Evolutionary conservation across 805 yeast genomes (phyloP), one percentile per base, ranked within the genome.

Genomic region (Torulaspora quercuum): DNA sequence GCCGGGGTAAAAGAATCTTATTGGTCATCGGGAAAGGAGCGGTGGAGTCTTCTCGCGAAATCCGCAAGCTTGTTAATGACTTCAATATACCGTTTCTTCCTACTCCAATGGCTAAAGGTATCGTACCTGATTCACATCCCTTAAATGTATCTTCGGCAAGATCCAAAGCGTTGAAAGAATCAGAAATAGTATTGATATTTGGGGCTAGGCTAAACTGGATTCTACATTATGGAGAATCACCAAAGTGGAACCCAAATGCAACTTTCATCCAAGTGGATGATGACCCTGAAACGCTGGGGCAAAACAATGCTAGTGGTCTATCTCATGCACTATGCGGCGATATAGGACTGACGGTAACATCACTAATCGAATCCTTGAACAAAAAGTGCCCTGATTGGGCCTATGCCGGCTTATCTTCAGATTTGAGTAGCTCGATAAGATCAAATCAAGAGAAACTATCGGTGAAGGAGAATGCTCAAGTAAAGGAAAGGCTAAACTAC

Each of bases 31-130:
- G 89, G 3, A 81, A 81, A 57, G 87, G 87, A 3, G 72, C 81
- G 3, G 73, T 81, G 0, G 67, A 72, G 39, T 62, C 65, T 2
- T 69, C 73, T 5, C 29, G 20, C 1, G 51, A 55, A 2, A 41
- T 80, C 6, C 55, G 72, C 1, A 25, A 45, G 0, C 65, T 81
- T 33, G 67, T 80, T 12, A 34, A 53, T 5, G 23, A 35, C 1
- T 72, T 75, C 34, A 49, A 62, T 7, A 33, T 80, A 1, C 75
- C 82, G 1, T 81, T 81, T 46, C 50, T 81, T 32, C 85, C 88
- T 7, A 80, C 88, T 0, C 87, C 89, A 3, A 81, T 81, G 89
- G 89, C 83, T 0, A 81, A 81, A 55, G 89, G 89, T 7, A 75
- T 80, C 0, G 59, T 81, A 1, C 63, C 74, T 3, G 89, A 81